Evolutionary conservation across 352 stramenopile species (phyloP), one percentile per base, ranked within the genome.

Genomic region (Blastocystis sp.): DNA sequence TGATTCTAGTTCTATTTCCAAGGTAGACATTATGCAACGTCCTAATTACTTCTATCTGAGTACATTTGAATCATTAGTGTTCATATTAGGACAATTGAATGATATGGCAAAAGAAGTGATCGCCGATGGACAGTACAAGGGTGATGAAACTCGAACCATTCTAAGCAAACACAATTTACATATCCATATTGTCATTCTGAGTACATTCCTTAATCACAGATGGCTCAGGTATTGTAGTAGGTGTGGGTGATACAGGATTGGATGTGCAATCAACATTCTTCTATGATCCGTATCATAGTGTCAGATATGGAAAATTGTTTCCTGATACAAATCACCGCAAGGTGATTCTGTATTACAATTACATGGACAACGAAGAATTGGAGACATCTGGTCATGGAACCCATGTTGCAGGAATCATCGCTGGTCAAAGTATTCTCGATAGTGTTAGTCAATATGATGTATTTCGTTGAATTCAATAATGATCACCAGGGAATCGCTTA

Each of bases 191-290:
- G 2, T 32, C 54, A 32, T 61, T 61, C 54, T 32, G 19, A 14
- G 12, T 32, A n/a, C 3, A 6, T 32, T 14, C 54, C 54, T 61
- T 61, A n/a, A 61, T 32, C 12, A 2, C 12, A 61, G 54, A n/a
- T n/a, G 71, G 71, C 4, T 27, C 19, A 0, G 35, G 57, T 27
- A 42, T 81, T n/a, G 5, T 81, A n/a, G 27, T 81, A 14, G 71
- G 71, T 1, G 52, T 81, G 1, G 71, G 71, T 27, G 71, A 81
- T 43, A 66, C 43, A 35, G 71, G 71, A n/a, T 16, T 81, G 16
- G 71, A 81, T 56, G 49, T 52, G 1, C 39, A 81, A 24, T 63
- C 42, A 21, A 49, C 71, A 12, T 81, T 63, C 32, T 81, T 81
- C 52, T 81, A 65, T 39, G 71, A 81, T 39, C 35, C 46, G 2